Evolutionary conservation across 164 flowering plant species (phyloP), one percentile per base, ranked within the genome.

Genomic region (Protea cynaroides): DNA sequence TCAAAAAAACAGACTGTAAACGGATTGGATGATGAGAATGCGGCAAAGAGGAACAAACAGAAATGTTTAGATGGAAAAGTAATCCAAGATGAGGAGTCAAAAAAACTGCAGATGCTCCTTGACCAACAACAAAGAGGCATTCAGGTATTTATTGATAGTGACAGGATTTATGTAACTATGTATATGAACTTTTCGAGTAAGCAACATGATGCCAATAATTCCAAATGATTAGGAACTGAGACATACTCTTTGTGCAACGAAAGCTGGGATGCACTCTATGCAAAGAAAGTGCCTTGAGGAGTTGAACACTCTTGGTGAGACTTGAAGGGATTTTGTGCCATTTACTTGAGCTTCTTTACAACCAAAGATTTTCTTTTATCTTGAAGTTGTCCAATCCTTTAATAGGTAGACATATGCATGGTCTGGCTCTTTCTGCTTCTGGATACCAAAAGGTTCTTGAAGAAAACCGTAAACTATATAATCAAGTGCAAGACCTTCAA

Each of bases 401-500:
- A 25, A 53, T 73, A 94, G 99, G 91, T 21, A 58, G 75, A 72
- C 91, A 95, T 65, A 67, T 95, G 50, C 80, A 81, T 74, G 87
- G 92, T 69, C 82, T 95, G 58, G 82, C 98, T 69, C 85, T 84
- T 75, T 98, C 98, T 70, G 99, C 99, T 66, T 82, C 96, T 47
- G 86, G 88, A 14, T 95, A 95, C 74, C 96, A 92, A 65, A 86
- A 72, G 79, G 98, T 95, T 76, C 89, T 95, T 57, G 92, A 87
- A 66, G 99, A 95, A 80, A 95, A 95, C 66, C 88, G 98, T 51
- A 90, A 85, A 75, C 76, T 95, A 36, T 95, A 90, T 77, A 95
- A 95, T 78, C 93, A 90, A 86, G 98, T 95, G 46, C 98, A 92
- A 63, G 99, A 95, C 73, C 95, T 95, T 53, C 92, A 95, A 75